Evolutionary conservation across 225 moss, liverwort and hornwort genomes (phyloP).

Genomic region (Polytrichum formosum): DNA sequence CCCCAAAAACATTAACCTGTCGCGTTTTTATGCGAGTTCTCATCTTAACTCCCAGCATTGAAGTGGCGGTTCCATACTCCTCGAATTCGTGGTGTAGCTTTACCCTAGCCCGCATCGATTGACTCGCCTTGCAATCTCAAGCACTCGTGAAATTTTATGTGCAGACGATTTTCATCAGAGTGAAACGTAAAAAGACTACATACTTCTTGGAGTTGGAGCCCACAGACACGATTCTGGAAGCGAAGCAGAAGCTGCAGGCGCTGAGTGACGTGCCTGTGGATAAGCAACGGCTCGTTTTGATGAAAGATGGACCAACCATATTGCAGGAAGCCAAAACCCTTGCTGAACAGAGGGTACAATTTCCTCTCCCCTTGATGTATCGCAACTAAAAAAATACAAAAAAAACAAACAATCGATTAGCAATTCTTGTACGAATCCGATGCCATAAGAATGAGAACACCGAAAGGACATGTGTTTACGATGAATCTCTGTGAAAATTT

Average conservation of each 20-base stretch:
- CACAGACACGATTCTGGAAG: constrained; percentile 55
- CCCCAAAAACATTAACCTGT: too few relatives aligned
- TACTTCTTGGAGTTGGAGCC: constrained; percentile 75
- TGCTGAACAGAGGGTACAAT: constrained; percentile 57
- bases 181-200: constrained; percentile 71
- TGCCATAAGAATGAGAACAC: neutral
- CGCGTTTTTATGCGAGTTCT: too few relatives aligned
- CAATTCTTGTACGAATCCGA: neutral
- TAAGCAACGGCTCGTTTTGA: constrained; percentile 53
- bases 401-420: neutral
- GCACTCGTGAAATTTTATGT: neutral
- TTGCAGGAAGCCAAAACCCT: constrained; percentile 68
- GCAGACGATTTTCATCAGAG: constrained; percentile 75
- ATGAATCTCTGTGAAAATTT: neutral
- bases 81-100: too few relatives aligned
- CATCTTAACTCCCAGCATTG: too few relatives aligned
- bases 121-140: neutral
- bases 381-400: too few relatives aligned
- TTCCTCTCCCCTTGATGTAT: neutral
- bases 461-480: too few relatives aligned
- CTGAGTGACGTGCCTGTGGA: constrained; percentile 58
- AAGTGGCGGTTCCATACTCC: too few relatives aligned
- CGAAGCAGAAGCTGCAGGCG: constrained; percentile 65
- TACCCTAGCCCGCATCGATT: too few relatives aligned
- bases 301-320: constrained; percentile 26